Percentiles rank a stretch among this genome's conserved stretches.
These are phyloP conservation scores for Vitis hybrid DNA, from an alignment of 177 flowering plant species.

Conservation along the genomic window DNA sequence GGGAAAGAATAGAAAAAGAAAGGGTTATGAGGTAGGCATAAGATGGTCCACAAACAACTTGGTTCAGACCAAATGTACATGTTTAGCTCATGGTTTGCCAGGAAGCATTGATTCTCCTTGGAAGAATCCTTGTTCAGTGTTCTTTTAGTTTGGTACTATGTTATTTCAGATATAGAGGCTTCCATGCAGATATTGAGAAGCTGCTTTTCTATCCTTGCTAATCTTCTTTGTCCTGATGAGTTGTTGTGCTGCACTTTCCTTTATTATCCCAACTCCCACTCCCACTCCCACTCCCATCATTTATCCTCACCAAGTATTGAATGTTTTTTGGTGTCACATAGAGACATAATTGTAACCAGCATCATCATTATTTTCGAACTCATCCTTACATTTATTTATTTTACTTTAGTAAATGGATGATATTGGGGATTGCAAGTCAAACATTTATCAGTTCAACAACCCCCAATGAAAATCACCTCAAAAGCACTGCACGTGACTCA, in stretches of 20 bases:
- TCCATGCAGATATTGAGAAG: conserved; percentile 16
- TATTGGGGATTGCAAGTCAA: too few relatives aligned
- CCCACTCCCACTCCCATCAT: too few relatives aligned
- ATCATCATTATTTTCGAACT: too few relatives aligned
- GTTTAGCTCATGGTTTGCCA: conserved; percentile 9
- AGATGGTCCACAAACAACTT: conserved; percentile 1
- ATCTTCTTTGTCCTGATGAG: not conserved
- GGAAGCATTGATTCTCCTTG: conserved; percentile 10
- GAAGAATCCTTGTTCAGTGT: not conserved
- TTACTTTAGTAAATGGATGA: too few relatives aligned
- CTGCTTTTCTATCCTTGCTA: not conserved
- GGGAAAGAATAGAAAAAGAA: not conserved
- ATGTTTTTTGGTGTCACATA: too few relatives aligned
- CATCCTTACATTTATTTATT: too few relatives aligned
- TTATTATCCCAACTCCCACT: not conserved
- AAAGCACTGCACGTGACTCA: too few relatives aligned
- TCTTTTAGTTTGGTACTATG: conserved; percentile 6
- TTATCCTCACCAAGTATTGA: too few relatives aligned
- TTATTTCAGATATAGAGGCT: conserved; percentile 2
- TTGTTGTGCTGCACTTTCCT: not conserved
- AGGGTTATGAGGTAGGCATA: conserved; percentile 3
- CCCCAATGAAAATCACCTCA: too few relatives aligned
- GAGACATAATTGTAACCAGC: too few relatives aligned
- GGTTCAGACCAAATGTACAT: conserved; percentile 18
- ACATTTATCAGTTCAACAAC: too few relatives aligned